Base-by-base conservation (phyloP, 352 stramenopile species). In the Pythium coloratum region DNA sequence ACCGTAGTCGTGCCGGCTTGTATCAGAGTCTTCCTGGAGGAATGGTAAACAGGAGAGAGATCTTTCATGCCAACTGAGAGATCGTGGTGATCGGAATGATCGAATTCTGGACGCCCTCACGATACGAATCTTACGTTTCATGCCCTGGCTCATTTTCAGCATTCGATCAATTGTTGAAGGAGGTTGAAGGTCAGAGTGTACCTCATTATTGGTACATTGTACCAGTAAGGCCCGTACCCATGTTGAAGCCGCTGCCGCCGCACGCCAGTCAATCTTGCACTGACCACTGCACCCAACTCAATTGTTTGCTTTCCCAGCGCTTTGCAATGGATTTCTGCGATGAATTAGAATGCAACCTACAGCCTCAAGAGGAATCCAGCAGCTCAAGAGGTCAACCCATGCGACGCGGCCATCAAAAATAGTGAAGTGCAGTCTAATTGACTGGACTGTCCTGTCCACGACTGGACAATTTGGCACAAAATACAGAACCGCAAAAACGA, bases 121-220 rank as follows among this genome's bases (percentile, higher is more conserved):
- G 33, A 10, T 38, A 6, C 6, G 33, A 10, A 38, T 38, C 36
- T 14, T 42, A 24, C 20, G 20, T 42, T 16, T 2, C 36, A 12
- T 42, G 7, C 7, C 36, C 36, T 42, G 36, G 36, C 36, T 42
- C 36, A 42, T 14, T 2, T 16, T 7, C 3, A 3, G 7, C 10
- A 42, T 12, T 16, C 10, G 36, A 3, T 42, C 2, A 12, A 42
- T 12, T 42, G 20, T 24, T 24, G 20, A 16, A 12, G 36, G 16
- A 51, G 4, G 44, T 51, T 51, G 44, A 51, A 51, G n/a, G 20
- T 28, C 44, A 51, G 44, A 28, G 44, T 51, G 44, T 51, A 51
- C 44, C 44, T 10, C 14, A 2, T 16, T 14, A 32, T 6, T 51
- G 44, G 44, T 51, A 51, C 44, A 14, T 4, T 51, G 44, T 51